Base-by-base conservation (phyloP, 768 basidiomycete genomes). In the Podaxis rugospora region DNA sequence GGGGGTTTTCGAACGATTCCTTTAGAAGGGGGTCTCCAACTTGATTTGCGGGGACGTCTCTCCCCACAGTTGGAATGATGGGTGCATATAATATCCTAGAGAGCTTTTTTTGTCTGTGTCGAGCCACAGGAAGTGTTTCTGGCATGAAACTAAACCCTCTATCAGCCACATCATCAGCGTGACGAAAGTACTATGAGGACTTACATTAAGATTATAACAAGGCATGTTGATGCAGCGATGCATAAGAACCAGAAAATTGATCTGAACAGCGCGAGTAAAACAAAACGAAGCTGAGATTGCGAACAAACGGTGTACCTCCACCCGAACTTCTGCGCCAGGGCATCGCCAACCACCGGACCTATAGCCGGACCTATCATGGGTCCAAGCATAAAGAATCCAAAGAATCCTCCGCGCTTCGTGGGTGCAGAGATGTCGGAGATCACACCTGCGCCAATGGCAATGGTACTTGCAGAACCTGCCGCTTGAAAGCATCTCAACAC, bases 401-500 rank as follows among this genome's bases (percentile, higher is more conserved):
- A 81, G 72, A 87, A 92, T 7, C 85, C 82, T n/a, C 89, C 93
- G 40, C 92, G 76, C 72, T 94, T 90, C 40, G 82, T 79, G 0
- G 83, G 85, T 1, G 81, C 81, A 5, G 90, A 82, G 25, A 95
- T 88, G 68, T 95, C 93, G 1, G 84, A 84, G 57, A 95, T 82
- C 4, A 90, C 84, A 5, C 93, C 93, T 37, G 88, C 85, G 55
- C 90, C 89, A 23, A 93, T 75, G 0, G 90, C 90, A 63, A 92
- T 79, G 0, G 89, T 90, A 59, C 90, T 90, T 0, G 91, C 89
- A 2, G 87, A 90, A 1, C 92, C 92, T 2, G 86, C 80, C 1
- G 89, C 86, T 75, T 94, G 92, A 1, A 93, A 39, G 62, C 88
- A 90, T 21, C 93, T 83, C n/a, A 95, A 78, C 13, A 94, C 65